Base-by-base conservation (phyloP, 129 eudicot genomes). In the Helichrysum umbraculigerum region DNA sequence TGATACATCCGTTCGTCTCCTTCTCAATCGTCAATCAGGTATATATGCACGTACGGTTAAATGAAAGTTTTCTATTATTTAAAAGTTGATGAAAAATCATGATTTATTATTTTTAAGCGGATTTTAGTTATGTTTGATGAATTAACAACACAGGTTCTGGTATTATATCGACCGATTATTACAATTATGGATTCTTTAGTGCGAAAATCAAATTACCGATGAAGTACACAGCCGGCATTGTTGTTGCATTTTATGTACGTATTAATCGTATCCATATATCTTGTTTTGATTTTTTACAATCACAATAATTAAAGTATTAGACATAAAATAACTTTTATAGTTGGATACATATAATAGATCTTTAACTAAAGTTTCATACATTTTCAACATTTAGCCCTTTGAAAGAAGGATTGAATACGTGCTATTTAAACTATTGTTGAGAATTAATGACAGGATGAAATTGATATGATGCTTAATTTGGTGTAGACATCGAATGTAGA, bases 21-120 rank as follows among this genome's bases (percentile, higher is more conserved):
- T 84, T 78, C 98, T 94, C 84, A 94, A 88, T 70, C 97, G 96
- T 50, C 83, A 82, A 28, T 91, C 98, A 12, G 98, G 98, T 90
- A 81, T 51, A 22, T 28, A 14, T 21, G 47, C 0, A 35, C 50
- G 12, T 2, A 32, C 28, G 28, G 15, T 32, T 35, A 4, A 65
- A 32, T 22, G 16, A 34, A 11, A 54, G 28, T 17, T 32, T 37
- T 44, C 5, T 11, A 7, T 54, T 14, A 10, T 71, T 8, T 15
- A 29, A 54, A 50, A 32, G 7, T 17, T 59, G 19, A 39, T 66
- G 4, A 35, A 30, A 34, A 35, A 8, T 9, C 20, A 16, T 19
- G 25, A 4, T 9, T 65, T 10, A 6, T 21, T 19, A 39, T 52
- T 73, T 57, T 2, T 69, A 74, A 25, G 28, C 25, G 14, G 63